phyloP scores from a whole-genome alignment of 2,329 filamentous ascomycete genomes.

The Leptographium wingfieldii region DNA sequence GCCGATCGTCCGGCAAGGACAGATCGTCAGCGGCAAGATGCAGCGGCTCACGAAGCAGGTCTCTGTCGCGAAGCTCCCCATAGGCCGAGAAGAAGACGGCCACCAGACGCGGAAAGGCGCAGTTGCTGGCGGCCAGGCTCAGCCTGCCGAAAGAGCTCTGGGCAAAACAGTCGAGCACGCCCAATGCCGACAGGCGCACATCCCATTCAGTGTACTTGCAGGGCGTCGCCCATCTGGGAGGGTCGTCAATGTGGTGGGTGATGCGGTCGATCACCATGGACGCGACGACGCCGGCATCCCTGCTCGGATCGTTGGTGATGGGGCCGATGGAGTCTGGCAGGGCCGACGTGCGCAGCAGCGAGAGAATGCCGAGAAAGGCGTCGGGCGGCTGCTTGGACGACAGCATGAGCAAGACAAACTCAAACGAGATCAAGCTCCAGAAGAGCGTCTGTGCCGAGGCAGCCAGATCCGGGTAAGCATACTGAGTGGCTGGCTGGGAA shows the following conservation, averaged over 20 bases:
- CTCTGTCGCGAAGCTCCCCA: slow-evolving; percentile 7
- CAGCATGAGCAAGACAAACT: slow-evolving; percentile 55
- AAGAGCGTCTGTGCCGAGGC: slow-evolving; percentile 32
- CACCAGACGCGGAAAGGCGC: slow-evolving; percentile 62
- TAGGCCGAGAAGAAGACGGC: slow-evolving; percentile 9
- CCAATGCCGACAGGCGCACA: slow-evolving; percentile 34
- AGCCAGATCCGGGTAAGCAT: slow-evolving; percentile 11
- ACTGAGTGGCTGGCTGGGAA: slow-evolving; percentile 8
- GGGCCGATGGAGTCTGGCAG: slow-evolving; percentile 54
- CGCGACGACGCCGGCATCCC: slow-evolving; percentile 30
- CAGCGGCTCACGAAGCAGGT: slow-evolving; percentile 6
- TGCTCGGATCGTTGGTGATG: slow-evolving; percentile 31
- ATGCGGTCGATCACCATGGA: slow-evolving; percentile 46
- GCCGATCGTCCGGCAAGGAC: not conserved
- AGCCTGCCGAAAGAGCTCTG: slow-evolving; percentile 47
- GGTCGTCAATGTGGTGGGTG: slow-evolving; percentile 48
- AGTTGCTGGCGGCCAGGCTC: slow-evolving; percentile 55
- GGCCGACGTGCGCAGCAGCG: slow-evolving; percentile 54
- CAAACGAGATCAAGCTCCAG: slow-evolving; percentile 55
- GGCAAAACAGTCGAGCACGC: slow-evolving; percentile 47
- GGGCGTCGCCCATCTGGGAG: slow-evolving; percentile 27
- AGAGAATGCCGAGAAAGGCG: slow-evolving; percentile 52
- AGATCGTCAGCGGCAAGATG: not conserved
- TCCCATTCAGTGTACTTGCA: slow-evolving; percentile 26
- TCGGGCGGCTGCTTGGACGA: slow-evolving; percentile 50